A percentile compares a stretch with the other conserved stretches of the same genome.
Conservation (phyloP, 495 filamentous ascomycete genomes). For the Rusavskia elegans region DNA sequence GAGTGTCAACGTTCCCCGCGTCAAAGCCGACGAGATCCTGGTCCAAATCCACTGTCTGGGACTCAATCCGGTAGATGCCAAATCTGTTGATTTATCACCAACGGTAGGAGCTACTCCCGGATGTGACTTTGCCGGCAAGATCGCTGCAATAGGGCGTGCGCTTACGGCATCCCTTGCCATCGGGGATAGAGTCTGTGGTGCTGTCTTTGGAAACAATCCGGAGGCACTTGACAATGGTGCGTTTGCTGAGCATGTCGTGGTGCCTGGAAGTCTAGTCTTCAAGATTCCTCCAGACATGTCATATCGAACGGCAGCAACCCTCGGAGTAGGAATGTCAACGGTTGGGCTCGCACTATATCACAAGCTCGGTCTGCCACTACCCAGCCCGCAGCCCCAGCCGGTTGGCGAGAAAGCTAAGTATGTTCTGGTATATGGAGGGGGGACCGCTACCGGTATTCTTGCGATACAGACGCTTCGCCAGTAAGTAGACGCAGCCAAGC, state of each 20-base stretch:
- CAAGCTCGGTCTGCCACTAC: conserved; percentile 3
- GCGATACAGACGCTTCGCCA: conserved; percentile 28
- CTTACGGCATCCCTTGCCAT: background rate
- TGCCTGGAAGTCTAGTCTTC: background rate
- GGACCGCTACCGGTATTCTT: conserved; percentile 24
- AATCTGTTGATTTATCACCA: conserved; percentile 22
- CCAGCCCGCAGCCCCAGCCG: background rate
- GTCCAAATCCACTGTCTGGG: conserved; percentile 23
- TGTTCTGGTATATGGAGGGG: conserved; percentile 28
- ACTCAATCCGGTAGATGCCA: conserved; percentile 31
- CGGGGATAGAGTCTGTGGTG: conserved; percentile 15
- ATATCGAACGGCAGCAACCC: conserved; percentile 11
- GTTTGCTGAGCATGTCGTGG: conserved; percentile 11
- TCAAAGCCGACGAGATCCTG: conserved; percentile 14
- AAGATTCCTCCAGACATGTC: conserved; percentile 3
- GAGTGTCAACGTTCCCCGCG: conserved; percentile 6
- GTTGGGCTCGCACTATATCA: conserved; percentile 12
- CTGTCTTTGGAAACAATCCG: conserved; percentile 9
- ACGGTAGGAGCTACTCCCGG: conserved; percentile 22
- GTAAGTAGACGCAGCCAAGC: conserved; percentile 8
- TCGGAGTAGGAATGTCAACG: conserved; percentile 14
- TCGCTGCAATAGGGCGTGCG: conserved; percentile 16
- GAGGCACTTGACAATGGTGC: conserved; percentile 6
- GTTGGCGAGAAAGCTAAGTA: background rate
- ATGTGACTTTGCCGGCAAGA: conserved; percentile 27